These are phyloP conservation scores for Penicillium sp. DNA, from an alignment of 2,329 filamentous ascomycete genomes.

Conservation along the genomic window DNA sequence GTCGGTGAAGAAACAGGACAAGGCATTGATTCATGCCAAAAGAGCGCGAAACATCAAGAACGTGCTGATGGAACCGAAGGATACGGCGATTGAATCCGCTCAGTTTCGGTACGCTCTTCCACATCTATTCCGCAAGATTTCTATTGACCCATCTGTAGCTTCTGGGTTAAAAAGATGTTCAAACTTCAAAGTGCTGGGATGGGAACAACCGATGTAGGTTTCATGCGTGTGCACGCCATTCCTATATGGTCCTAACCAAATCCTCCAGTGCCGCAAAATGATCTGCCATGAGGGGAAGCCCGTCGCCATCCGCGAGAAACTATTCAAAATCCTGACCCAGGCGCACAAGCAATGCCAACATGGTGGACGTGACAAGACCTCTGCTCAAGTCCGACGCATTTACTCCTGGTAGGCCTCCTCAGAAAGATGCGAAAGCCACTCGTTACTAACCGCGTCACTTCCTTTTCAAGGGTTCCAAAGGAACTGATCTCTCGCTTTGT, in stretches of 20 bases:
- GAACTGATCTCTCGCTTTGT: constrained; percentile 55
- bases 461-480: constrained; percentile 48
- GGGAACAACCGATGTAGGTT: constrained; percentile 40
- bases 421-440: background rate
- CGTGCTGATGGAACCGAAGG: constrained; percentile 51
- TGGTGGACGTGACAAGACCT: constrained; percentile 55
- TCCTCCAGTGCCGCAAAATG: constrained; percentile 38
- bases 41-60: constrained; percentile 50
- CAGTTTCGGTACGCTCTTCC: constrained; percentile 46
- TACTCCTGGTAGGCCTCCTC: constrained; percentile 50
- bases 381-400: constrained; percentile 50
- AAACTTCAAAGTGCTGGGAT: constrained; percentile 44
- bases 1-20: constrained; percentile 54
- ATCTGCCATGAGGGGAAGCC: constrained; percentile 55
- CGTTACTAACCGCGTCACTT: background rate
- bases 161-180: constrained; percentile 58
- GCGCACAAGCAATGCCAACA: constrained; percentile 54
- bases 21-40: constrained; percentile 51
- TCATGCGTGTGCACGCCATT: background rate
- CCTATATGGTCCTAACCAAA: background rate
- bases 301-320: constrained; percentile 54
- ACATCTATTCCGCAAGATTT: background rate
- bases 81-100: constrained; percentile 52
- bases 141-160: constrained; percentile 32
- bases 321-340: constrained; percentile 53